Conservation (phyloP, 2,329 filamentous ascomycete species). For the Penicillium sp. region DNA sequence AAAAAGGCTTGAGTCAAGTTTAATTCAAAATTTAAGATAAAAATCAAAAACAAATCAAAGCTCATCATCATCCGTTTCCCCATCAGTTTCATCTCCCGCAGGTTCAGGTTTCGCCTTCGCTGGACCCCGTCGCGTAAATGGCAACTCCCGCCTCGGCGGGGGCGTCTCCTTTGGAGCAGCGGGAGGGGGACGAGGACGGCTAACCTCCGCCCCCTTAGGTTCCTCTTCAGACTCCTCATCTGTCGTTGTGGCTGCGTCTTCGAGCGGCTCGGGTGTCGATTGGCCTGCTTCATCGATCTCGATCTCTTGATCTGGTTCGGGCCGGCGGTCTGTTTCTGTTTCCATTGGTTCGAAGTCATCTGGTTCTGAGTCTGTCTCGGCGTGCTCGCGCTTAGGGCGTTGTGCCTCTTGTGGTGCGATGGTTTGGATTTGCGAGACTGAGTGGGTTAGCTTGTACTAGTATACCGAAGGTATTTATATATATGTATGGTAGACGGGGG, state of each 20-base stretch:
- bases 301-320: too few relatives aligned
- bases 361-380: constrained; percentile 33
- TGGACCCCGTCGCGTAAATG: constrained; percentile 37
- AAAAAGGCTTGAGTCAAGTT: too few relatives aligned
- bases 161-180: constrained; percentile 18
- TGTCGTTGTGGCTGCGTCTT: constrained; percentile 34
- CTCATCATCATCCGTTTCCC: constrained; percentile 50
- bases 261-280: constrained; percentile 39
- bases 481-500: not conserved
- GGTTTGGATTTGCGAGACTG: constrained; percentile 35
- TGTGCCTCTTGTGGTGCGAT: constrained; percentile 14
- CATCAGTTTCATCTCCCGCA: constrained; percentile 32
- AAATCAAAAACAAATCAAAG: too few relatives aligned
- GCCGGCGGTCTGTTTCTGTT: constrained; percentile 28
- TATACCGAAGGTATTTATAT: too few relatives aligned
- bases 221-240: constrained; percentile 30
- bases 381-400: constrained; percentile 33
- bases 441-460: not conserved
- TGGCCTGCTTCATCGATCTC: constrained; percentile 30
- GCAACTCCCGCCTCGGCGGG: constrained; percentile 48
- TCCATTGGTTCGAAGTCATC: constrained; percentile 46
- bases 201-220: not conserved
- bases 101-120: constrained; percentile 9
- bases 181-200: not conserved
- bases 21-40: too few relatives aligned